These are phyloP conservation scores for Saturnispora sanitii DNA, from an alignment of 805 yeast species.

Conservation along the genomic window DNA sequence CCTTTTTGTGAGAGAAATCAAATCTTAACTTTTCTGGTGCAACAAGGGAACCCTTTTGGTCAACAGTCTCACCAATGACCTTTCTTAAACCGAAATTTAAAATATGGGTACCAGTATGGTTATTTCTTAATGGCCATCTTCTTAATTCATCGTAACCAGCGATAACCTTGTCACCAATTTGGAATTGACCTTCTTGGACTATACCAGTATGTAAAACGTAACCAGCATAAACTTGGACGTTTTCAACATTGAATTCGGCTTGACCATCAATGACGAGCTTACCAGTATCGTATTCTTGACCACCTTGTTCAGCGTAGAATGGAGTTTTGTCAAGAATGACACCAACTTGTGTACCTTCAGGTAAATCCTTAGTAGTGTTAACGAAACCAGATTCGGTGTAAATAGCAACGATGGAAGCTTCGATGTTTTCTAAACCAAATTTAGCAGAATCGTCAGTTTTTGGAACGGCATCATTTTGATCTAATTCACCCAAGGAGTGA, in stretches of 20 bases:
- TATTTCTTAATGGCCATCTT: constrained; percentile 93
- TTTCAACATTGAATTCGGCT: constrained; percentile 80
- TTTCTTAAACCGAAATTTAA: constrained; percentile 82
- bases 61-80: constrained; percentile 78
- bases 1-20: constrained; percentile 92
- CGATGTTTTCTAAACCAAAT: constrained; percentile 60
- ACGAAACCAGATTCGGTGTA: constrained; percentile 66
- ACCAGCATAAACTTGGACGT: constrained; percentile 90
- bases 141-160: constrained; percentile 88
- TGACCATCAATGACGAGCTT: constrained; percentile 79
- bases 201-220: constrained; percentile 92
- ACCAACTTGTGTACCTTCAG: constrained; percentile 53
- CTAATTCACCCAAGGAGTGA: constrained; percentile 72
- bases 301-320: constrained; percentile 98
- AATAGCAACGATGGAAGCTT: constrained; percentile 62
- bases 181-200: constrained; percentile 64
- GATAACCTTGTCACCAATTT: constrained; percentile 60
- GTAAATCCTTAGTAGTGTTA: constrained; percentile 28
- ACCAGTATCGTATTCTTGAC: constrained; percentile 96
- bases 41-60: constrained; percentile 95
- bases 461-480: constrained; percentile 46
- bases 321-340: constrained; percentile 81
- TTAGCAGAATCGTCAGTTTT: constrained; percentile 80
- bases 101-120: constrained; percentile 97
- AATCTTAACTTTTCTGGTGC: constrained; percentile 92